Evolutionary conservation across 768 basidiomycete genomes (phyloP), one percentile per base, ranked within the genome.

Genomic region (Mycena floridula): DNA sequence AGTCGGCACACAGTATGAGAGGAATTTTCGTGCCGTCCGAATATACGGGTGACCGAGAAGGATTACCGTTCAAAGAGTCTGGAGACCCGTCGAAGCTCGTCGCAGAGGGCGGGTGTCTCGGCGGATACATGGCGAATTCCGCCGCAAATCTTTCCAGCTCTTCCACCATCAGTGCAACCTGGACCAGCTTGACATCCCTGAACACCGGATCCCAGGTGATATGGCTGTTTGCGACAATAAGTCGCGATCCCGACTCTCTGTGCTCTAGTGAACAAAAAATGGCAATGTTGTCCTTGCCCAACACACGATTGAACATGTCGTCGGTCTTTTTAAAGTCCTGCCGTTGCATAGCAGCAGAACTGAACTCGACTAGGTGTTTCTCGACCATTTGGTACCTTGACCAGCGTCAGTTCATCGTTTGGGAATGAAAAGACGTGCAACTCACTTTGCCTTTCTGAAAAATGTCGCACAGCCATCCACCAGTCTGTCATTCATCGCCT

Each of bases 291-390:
- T 98, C 95, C 61, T 91, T 89, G 50, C 87, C 86, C 54, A 97
- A 77, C 44, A 98, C 92, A 25, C 96, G 91, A 59, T 97, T 97
- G 77, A 97, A 98, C 93, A 98, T 94, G 69, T 97, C 95, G 57
- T 98, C 93, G 15, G 92, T 95, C 68, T 93, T 92, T 73, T 92
- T 91, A 69, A 93, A 91, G 61, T 94, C 92, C 40, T 85, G 80
- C 22, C 92, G 81, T 55, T 91, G 88, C 79, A 97, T 86, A 16
- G 94, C 95, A 50, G 93, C 76, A 26, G 87, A 77, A 59, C 85
- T 89, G 69, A 94, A 99, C 62, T 98, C 96, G 58, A 98, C 76
- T 30, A 93, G 79, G 43, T 93, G 85, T 54, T 88, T 89, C 69
- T 98, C 94, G 32, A 99, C 85, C 20, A 99, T 80, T 50, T 85